Base-by-base conservation (phyloP, 2,329 filamentous ascomycete species). In the Arthroderma sp. region DNA sequence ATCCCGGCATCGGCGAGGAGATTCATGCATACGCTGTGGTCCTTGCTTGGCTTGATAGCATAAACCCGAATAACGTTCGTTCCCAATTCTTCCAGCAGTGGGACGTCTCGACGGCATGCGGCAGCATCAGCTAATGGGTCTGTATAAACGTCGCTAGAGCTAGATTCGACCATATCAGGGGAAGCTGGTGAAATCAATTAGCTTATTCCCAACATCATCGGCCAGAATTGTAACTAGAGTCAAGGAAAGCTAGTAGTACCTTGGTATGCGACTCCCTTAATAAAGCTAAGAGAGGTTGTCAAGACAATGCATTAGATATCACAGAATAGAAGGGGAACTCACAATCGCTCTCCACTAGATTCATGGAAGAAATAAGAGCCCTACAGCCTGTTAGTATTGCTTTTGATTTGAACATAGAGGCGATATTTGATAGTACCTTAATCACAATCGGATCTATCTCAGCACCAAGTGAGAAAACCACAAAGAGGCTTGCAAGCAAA, bases 31-130 rank as follows among this genome's bases (percentile, higher is more conserved):
- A 72, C 74, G 44, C 75, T 72, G 70, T 98, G 91, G 68, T 93
- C 73, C 53, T 73, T 65, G 10, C 72, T 77, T 22, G 89, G 85
- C 69, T 96, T 77, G 57, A 96, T 78, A 56, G 89, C 87, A 65
- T 98, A 98, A 45, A 91, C 88, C 65, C 91, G 89, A 65, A 98
- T 89, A 56, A 81, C 80, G 70, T 98, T 98, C 66, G 87, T 94
- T 51, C 79, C 74, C 49, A 95, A 76, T 63, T 85, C 70, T 61
- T 76, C 63, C 53, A 98, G 74, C 56, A 84, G 77, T 40, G 86
- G 85, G 40, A 98, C 77, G 61, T 98, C 91, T 57, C 89, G 85
- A 63, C 77, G 75, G 75, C 91, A 96, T 54, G 68, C 65, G 30
- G 69, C 67, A 46, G 68, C 66, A 59, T 94, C 78, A 53, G 85